A percentile compares a stretch with the other conserved stretches of the same genome.
Evolutionary conservation across 441 rosid species (phyloP).

Genomic region (Gossypium schwendimanii): DNA sequence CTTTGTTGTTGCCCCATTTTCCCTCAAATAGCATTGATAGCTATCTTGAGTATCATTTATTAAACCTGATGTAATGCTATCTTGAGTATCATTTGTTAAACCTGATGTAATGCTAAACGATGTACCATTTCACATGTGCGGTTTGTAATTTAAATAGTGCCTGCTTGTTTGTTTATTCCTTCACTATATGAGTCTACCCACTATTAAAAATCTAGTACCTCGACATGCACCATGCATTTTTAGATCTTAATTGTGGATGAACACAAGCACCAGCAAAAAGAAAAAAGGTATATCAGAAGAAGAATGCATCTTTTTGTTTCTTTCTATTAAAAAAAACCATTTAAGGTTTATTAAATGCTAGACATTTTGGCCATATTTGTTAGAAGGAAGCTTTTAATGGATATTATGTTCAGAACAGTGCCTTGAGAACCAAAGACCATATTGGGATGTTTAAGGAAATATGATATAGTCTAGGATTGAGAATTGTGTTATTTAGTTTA

Average conservation of each 20-base stretch:
- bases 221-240: background rate
- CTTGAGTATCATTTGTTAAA: background rate
- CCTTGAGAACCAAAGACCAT: background rate
- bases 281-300: background rate
- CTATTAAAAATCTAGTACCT: background rate
- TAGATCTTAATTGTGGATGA: background rate
- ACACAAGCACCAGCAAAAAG: background rate
- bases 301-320: background rate
- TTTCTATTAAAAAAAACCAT: background rate
- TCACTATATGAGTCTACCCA: background rate
- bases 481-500: background rate
- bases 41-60: background rate
- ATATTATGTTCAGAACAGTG: background rate
- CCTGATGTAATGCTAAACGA: background rate
- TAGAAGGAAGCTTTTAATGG: background rate
- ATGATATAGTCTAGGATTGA: background rate
- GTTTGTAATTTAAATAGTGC: background rate
- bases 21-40: background rate
- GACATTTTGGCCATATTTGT: background rate
- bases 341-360: background rate
- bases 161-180: background rate
- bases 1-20: background rate
- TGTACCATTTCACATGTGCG: background rate
- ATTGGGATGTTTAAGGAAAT: background rate
- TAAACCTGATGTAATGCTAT: background rate